Evolutionary conservation across 2,329 filamentous ascomycete species (phyloP).

Genomic region (Diaporthe sp.): DNA sequence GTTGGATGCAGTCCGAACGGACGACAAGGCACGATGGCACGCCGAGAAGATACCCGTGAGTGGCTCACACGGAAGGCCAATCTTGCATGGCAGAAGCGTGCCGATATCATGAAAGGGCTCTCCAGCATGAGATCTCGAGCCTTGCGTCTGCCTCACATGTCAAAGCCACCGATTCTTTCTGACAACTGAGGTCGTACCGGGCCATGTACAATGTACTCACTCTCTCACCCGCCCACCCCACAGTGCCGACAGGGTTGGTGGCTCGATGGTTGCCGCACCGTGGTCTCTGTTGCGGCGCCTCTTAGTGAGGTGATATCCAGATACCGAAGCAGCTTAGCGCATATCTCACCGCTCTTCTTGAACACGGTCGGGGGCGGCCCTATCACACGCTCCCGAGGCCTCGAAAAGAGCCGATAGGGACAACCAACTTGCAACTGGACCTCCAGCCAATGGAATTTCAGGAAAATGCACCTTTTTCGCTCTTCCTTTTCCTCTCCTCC

Average conservation of each 20-base stretch:
- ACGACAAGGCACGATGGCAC: constrained; percentile 28
- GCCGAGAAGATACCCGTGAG: constrained; percentile 17
- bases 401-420: constrained; percentile 28
- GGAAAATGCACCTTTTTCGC: constrained; percentile 23
- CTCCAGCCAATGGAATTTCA: constrained; percentile 38
- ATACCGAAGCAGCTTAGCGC: constrained; percentile 35
- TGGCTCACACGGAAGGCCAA: constrained; percentile 30
- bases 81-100: constrained; percentile 34
- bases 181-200: constrained; percentile 30
- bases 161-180: constrained; percentile 29
- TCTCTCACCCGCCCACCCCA: not conserved
- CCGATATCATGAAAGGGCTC: constrained; percentile 1
- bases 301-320: constrained; percentile 41
- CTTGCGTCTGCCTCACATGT: constrained; percentile 34
- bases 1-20: constrained; percentile 19
- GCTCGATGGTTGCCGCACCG: constrained; percentile 39
- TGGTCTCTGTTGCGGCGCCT: constrained; percentile 39
- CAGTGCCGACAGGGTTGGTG: constrained; percentile 19
- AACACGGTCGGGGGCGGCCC: constrained; percentile 37
- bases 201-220: constrained; percentile 20
- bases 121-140: constrained; percentile 26
- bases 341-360: constrained; percentile 41
- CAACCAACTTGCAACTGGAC: not conserved
- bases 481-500: constrained; percentile 29
- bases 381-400: constrained; percentile 34